phyloP scores from a whole-genome alignment of 169 alveolate genomes.

The Eimeria acervulina region DNA sequence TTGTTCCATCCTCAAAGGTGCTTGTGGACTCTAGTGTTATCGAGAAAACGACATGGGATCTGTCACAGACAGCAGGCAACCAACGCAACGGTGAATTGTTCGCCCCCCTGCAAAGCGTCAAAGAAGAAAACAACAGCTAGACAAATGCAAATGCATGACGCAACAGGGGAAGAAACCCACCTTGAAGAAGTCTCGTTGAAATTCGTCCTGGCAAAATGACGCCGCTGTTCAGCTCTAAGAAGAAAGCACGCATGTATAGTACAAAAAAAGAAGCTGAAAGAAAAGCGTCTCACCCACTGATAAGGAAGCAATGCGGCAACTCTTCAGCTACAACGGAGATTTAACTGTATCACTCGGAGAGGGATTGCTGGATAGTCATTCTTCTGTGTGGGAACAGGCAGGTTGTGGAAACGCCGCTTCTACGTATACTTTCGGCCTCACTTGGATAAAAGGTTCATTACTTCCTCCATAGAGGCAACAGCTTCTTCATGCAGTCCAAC shows the following conservation, averaged over 20 bases:
- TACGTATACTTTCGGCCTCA: constrained; percentile 25
- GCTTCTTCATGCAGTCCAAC: constrained; percentile 90
- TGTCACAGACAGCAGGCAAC: constrained; percentile 29
- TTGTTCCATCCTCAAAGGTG: constrained; percentile 87
- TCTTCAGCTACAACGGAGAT: background rate
- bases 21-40: constrained; percentile 88
- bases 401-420: background rate
- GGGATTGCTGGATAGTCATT: background rate
- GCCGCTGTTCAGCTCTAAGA: constrained; percentile 89
- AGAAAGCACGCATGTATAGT: background rate
- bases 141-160: background rate
- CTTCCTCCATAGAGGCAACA: constrained; percentile 90
- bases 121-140: background rate
- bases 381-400: background rate
- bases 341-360: background rate
- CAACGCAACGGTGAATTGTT: background rate
- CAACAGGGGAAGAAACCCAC: constrained; percentile 15
- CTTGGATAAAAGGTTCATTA: constrained; percentile 87
- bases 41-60: constrained; percentile 92
- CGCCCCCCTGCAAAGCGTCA: background rate
- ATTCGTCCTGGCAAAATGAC: constrained; percentile 91
- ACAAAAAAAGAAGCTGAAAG: background rate
- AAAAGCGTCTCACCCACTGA: background rate
- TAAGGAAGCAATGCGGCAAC: background rate
- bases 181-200: constrained; percentile 91